These are phyloP conservation scores for Penicillium daleae DNA, from an alignment of 495 filamentous ascomycete species.

Conservation along the genomic window DNA sequence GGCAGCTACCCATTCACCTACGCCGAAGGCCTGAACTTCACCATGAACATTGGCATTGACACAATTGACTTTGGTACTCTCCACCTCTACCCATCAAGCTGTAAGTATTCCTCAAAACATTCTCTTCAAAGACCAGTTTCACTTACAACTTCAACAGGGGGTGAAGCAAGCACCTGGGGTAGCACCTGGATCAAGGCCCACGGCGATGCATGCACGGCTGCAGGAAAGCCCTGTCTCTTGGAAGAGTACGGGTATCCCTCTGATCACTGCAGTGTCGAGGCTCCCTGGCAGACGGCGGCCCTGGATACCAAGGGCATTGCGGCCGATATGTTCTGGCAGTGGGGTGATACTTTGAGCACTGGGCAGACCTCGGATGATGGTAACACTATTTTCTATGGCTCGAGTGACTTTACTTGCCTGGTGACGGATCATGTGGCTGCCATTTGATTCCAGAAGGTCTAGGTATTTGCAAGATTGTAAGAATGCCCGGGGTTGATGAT, in stretches of 20 bases:
- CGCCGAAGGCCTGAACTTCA: conserved; percentile 67
- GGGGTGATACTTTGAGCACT: conserved; percentile 57
- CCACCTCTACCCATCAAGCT: conserved; percentile 64
- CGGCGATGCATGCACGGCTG: conserved; percentile 54
- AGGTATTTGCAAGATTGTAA: too few relatives aligned
- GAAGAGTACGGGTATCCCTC: conserved; percentile 67
- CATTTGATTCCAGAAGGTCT: too few relatives aligned
- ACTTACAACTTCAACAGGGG: conserved; percentile 37
- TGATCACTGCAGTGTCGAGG: conserved; percentile 48
- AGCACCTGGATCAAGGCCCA: conserved; percentile 66
- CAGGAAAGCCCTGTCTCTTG: conserved; percentile 67
- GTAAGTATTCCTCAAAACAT: conserved; percentile 39
- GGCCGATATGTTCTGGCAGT: conserved; percentile 69
- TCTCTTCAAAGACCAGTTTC: background rate
- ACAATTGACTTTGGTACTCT: conserved; percentile 70
- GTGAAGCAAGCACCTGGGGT: conserved; percentile 47
- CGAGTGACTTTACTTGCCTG: conserved; percentile 55
- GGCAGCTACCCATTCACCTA: conserved; percentile 62
- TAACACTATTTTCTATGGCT: conserved; percentile 63
- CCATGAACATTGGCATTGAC: conserved; percentile 56
- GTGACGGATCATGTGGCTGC: conserved; percentile 62
- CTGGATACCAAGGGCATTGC: conserved; percentile 54
- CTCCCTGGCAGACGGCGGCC: conserved; percentile 61
- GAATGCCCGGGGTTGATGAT: too few relatives aligned
- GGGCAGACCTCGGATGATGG: conserved; percentile 64